A percentile compares a stretch with the other conserved stretches of the same genome.
Conservation (phyloP, 139 green algal genomes). For the Chlamydomonas asymmetrica region DNA sequence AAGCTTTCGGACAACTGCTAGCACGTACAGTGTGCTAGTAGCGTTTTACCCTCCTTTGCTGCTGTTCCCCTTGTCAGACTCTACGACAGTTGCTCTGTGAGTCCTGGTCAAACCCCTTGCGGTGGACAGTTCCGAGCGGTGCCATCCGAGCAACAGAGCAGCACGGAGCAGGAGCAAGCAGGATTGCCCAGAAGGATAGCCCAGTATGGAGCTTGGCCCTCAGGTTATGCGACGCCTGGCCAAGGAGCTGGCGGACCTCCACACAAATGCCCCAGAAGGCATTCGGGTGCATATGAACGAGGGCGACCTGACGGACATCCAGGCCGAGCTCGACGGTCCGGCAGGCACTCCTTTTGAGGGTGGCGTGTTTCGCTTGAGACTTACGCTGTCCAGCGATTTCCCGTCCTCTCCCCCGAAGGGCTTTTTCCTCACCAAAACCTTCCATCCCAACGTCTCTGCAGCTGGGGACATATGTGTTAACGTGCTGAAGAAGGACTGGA, state of each 20-base stretch:
- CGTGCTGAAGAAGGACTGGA: constrained; percentile 96
- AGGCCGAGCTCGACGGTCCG: constrained; percentile 86
- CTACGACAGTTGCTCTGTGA: too few relatives aligned
- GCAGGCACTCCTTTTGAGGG: constrained; percentile 88
- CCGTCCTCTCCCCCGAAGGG: constrained; percentile 71
- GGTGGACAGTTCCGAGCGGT: too few relatives aligned
- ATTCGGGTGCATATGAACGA: constrained; percentile 85
- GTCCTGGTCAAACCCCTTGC: too few relatives aligned
- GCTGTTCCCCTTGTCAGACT: too few relatives aligned
- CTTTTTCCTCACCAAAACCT: constrained; percentile 93
- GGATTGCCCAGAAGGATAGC: too few relatives aligned
- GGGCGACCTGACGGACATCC: constrained; percentile 81
- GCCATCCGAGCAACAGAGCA: too few relatives aligned
- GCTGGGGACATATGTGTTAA: constrained; percentile 97
- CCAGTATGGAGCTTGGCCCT: constrained; percentile 19
- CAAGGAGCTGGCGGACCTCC: constrained; percentile 77
- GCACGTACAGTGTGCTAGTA: too few relatives aligned
- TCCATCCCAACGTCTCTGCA: constrained; percentile 93
- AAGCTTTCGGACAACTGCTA: too few relatives aligned
- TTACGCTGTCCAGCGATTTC: constrained; percentile 68
- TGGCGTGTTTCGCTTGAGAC: constrained; percentile 86
- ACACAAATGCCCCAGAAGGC: constrained; percentile 65
- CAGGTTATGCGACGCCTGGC: constrained; percentile 27
- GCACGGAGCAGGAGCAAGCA: too few relatives aligned
- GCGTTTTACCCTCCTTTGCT: too few relatives aligned